These are phyloP conservation scores for Cordyceps militaris DNA, from an alignment of 2,329 filamentous ascomycete genomes.

Conservation along the genomic window DNA sequence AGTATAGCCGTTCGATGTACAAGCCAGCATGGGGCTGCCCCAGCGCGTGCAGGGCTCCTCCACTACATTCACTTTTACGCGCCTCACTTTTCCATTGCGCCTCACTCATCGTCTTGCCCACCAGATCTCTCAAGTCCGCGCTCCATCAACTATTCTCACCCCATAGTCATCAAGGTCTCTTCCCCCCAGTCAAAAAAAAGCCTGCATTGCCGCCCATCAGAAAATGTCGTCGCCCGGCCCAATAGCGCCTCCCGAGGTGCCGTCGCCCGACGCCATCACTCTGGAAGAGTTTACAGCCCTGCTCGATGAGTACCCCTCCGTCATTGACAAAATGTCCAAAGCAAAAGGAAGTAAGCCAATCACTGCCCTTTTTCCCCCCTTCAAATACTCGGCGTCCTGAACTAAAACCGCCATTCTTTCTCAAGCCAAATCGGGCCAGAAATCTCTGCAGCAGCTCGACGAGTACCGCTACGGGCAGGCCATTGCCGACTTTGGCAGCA, in stretches of 20 bases:
- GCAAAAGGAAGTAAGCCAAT: slow-evolving; percentile 36
- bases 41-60: background rate
- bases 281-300: slow-evolving; percentile 28
- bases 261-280: slow-evolving; percentile 18
- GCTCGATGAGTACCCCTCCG: slow-evolving; percentile 31
- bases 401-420: background rate
- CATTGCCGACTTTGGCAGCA: slow-evolving; percentile 36
- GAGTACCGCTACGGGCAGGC: slow-evolving; percentile 51
- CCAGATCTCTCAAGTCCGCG: background rate
- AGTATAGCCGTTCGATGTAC: background rate
- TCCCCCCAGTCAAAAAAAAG: no score
- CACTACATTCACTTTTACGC: no score
- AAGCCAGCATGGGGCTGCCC: background rate
- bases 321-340: slow-evolving; percentile 37
- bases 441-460: slow-evolving; percentile 51
- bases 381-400: background rate
- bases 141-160: background rate
- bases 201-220: no score
- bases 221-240: no score
- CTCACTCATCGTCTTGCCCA: background rate
- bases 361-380: background rate
- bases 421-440: slow-evolving; percentile 42
- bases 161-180: background rate
- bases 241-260: background rate
- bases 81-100: background rate